A percentile compares a stretch with the other conserved stretches of the same genome.
phyloP scores from a whole-genome alignment of 176 grass and related monocot genomes.

The Aegilops bicornis region DNA sequence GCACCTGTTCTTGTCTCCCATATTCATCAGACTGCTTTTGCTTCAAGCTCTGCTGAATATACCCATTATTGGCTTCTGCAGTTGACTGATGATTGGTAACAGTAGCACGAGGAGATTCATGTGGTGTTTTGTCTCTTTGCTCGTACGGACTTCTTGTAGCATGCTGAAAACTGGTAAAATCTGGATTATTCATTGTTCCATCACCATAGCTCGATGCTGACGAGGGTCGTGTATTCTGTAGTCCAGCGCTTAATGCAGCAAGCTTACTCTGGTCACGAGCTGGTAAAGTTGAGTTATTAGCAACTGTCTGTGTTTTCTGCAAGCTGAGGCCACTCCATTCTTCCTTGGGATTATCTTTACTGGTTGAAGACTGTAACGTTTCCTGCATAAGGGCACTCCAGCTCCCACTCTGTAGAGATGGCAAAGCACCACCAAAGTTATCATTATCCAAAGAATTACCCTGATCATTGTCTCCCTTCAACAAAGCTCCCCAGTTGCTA shows the following conservation, averaged over 20 bases:
- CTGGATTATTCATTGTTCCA: conserved; percentile 47
- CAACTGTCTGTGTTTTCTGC: conserved; percentile 54
- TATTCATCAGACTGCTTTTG: conserved; percentile 62
- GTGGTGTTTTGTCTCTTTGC: conserved; percentile 40
- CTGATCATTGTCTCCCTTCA: conserved; percentile 54
- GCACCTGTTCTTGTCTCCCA: conserved; percentile 52
- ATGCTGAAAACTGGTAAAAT: conserved; percentile 64
- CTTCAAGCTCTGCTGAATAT: conserved; percentile 51
- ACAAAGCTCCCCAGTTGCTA: conserved; percentile 77
- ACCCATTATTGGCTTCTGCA: conserved; percentile 49
- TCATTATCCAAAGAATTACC: conserved; percentile 55
- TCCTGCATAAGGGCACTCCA: conserved; percentile 99
- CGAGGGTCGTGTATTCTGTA: conserved; percentile 37
- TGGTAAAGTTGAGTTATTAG: conserved; percentile 35
- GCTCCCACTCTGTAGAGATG: conserved; percentile 81
- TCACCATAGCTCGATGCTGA: conserved; percentile 40
- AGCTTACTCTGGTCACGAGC: conserved; percentile 36
- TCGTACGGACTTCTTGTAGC: conserved; percentile 39
- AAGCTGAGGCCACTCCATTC: conserved; percentile 74
- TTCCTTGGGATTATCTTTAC: conserved; percentile 76
- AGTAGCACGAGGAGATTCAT: conserved; percentile 37
- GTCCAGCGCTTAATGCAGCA: conserved; percentile 38
- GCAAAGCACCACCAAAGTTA: conserved; percentile 54
- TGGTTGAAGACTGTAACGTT: conserved; percentile 75
- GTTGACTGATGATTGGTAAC: conserved; percentile 41